Conservation (phyloP, 305 asterid genomes). For the Fraxinus angustifolia region DNA sequence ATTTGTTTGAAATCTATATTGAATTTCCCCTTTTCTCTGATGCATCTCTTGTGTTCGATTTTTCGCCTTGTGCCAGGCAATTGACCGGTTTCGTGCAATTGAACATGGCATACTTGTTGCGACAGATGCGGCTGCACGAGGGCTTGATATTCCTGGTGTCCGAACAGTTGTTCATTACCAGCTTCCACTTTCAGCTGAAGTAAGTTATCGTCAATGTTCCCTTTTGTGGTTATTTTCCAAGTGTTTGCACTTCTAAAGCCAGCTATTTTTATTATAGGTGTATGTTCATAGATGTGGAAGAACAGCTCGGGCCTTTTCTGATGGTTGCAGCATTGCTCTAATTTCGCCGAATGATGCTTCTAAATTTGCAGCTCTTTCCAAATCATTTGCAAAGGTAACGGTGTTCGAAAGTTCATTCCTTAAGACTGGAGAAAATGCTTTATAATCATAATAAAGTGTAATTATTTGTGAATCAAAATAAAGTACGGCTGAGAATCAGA, state of each 20-base stretch:
- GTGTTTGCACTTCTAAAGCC: conserved; percentile 11
- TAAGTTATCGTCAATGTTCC: conserved; percentile 31
- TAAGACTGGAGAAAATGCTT: conserved; percentile 12
- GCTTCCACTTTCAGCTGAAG: conserved; percentile 96
- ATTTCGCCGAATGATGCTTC: conserved; percentile 87
- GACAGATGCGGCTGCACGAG: conserved; percentile 96
- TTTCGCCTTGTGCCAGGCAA: conserved; percentile 53
- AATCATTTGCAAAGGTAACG: conserved; percentile 79
- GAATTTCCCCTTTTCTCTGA: conserved; percentile 3
- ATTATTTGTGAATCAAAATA: neutral
- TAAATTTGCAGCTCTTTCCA: conserved; percentile 83
- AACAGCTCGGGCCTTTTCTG: conserved; percentile 90
- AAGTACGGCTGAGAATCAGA: neutral
- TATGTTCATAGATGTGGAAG: conserved; percentile 97
- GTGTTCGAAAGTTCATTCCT: conserved; percentile 12
- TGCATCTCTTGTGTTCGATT: conserved; percentile 22
- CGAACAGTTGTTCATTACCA: conserved; percentile 94
- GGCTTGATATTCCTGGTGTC: conserved; percentile 85
- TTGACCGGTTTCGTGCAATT: conserved; percentile 80
- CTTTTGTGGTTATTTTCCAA: conserved; percentile 2
- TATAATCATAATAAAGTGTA: conserved; percentile 1
- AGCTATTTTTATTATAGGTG: conserved; percentile 43
- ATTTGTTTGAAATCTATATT: conserved; percentile 5
- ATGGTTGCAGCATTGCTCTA: conserved; percentile 94
- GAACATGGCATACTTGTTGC: conserved; percentile 82